Evolutionary conservation across 768 basidiomycete species (phyloP).

Genomic region (Boletellus ananas): DNA sequence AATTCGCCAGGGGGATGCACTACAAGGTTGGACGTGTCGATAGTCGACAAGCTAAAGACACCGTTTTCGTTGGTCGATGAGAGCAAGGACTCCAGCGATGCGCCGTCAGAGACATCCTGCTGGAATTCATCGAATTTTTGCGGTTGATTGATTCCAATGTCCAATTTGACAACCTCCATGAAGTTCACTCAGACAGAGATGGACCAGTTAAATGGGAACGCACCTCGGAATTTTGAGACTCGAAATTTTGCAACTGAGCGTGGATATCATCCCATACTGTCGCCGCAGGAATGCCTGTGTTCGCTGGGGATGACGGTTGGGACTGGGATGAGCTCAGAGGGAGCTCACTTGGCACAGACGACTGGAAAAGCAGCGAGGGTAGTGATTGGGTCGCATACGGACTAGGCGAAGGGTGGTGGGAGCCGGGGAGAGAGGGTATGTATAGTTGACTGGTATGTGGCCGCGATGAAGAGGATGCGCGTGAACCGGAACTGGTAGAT

Average conservation of each 20-base stretch:
- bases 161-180: conserved; percentile 12
- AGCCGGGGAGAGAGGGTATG: conserved; percentile 5
- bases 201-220: background rate
- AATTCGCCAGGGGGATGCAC: conserved; percentile 36
- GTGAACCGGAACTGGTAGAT: conserved; percentile 11
- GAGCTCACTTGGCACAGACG: background rate
- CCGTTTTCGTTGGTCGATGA: conserved; percentile 31
- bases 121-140: conserved; percentile 5
- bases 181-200: background rate
- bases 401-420: conserved; percentile 12
- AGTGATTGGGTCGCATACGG: conserved; percentile 7
- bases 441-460: background rate
- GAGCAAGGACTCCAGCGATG: conserved; percentile 25
- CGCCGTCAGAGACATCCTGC: background rate
- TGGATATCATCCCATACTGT: conserved; percentile 11
- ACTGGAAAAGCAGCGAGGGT: conserved; percentile 1
- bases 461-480: conserved; percentile 15
- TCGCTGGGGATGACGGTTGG: conserved; percentile 1
- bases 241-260: background rate
- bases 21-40: conserved; percentile 30
- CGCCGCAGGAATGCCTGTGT: background rate
- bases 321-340: background rate
- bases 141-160: conserved; percentile 10
- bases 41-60: conserved; percentile 35
- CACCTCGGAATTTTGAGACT: conserved; percentile 14